phyloP scores from a whole-genome alignment of 2,329 filamentous ascomycete genomes.

The Ceratocystis variospora region DNA sequence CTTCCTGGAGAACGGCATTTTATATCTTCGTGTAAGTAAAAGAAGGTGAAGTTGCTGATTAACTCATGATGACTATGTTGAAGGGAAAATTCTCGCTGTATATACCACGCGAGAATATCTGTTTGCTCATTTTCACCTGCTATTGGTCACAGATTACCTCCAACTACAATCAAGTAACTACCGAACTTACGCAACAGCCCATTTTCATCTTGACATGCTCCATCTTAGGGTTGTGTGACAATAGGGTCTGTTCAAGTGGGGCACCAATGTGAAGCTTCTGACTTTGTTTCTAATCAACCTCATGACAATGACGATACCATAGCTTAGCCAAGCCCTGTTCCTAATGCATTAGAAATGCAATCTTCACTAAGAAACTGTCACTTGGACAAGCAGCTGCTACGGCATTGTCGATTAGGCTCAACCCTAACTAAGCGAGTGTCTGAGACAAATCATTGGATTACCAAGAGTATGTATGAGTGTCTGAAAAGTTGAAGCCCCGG shows the following conservation, averaged over 20 bases:
- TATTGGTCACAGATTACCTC: no score
- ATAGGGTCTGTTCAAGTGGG: background rate
- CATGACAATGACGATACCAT: background rate
- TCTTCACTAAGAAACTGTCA: constrained; percentile 4
- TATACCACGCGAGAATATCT: no score
- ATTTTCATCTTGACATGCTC: background rate
- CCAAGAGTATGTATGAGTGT: background rate
- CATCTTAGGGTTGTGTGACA: background rate
- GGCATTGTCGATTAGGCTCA: background rate
- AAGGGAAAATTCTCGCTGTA: no score
- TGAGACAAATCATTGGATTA: constrained; percentile 13
- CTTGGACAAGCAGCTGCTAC: background rate
- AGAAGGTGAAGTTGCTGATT: no score
- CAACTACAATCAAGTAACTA: background rate
- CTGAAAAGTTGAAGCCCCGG: background rate
- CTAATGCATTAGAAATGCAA: background rate
- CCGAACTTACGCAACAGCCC: background rate
- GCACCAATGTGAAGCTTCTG: background rate
- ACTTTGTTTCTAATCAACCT: background rate
- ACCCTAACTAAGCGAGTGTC: background rate
- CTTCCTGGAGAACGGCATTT: background rate
- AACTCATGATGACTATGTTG: no score
- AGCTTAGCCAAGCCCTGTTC: background rate
- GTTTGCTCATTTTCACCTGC: no score
- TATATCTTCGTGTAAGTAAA: background rate